A percentile compares a stretch with the other conserved stretches of the same genome.
phyloP scores from a whole-genome alignment of 805 yeast genomes.

The Saccharomycopsis sp. region DNA sequence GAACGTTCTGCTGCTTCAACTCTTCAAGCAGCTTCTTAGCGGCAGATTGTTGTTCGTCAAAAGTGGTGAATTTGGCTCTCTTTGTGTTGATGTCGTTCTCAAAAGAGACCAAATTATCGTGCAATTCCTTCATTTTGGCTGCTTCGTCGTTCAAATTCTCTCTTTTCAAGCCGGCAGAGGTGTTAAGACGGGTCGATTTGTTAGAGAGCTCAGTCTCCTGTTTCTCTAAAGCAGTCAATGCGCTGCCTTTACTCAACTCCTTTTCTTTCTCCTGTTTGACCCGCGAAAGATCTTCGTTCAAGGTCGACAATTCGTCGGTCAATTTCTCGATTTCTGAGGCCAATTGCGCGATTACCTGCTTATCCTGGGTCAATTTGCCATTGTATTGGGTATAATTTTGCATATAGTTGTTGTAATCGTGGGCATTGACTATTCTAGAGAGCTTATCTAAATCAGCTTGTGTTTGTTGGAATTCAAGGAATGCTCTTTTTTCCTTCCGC shows the following conservation, averaged over 20 bases:
- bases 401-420: constrained; percentile 49
- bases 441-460: constrained; percentile 75
- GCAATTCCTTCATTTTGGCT: constrained; percentile 30
- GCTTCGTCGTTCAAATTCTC: constrained; percentile 55
- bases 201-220: constrained; percentile 52
- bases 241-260: constrained; percentile 56
- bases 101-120: constrained; percentile 31
- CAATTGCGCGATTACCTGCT: constrained; percentile 35
- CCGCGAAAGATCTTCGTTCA: constrained; percentile 54
- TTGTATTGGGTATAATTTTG: constrained; percentile 39
- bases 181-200: constrained; percentile 58
- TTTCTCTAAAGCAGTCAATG: constrained; percentile 51
- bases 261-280: constrained; percentile 47
- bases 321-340: constrained; percentile 40
- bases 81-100: constrained; percentile 32
- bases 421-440: constrained; percentile 68
- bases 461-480: constrained; percentile 78
- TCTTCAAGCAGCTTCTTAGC: constrained; percentile 39
- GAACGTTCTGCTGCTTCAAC: constrained; percentile 41
- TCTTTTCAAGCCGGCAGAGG: constrained; percentile 50
- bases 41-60: constrained; percentile 40
- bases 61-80: constrained; percentile 31
- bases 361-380: constrained; percentile 37
- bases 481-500: constrained; percentile 73
- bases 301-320: constrained; percentile 46